Evolutionary conservation across 305 asterid genomes (phyloP), one percentile per base, ranked within the genome.

Genomic region (Fraxinus greggii): DNA sequence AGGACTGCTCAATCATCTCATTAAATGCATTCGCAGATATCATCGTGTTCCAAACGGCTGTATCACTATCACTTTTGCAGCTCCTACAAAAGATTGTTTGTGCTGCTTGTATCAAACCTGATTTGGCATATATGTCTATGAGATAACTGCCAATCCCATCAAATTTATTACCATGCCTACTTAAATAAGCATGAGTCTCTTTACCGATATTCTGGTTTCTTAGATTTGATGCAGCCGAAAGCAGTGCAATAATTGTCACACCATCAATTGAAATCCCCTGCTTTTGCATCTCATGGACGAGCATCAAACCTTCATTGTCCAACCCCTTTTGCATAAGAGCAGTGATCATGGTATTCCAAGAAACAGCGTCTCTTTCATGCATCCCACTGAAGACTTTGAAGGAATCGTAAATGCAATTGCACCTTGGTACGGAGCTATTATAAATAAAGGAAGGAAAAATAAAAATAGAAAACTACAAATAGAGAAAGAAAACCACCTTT

Each of bases 291-390:
- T 90, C 97, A 24, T 86, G 81, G 35, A 90, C 91, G 38, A 95
- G 93, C 98, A 92, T 90, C 85, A 95, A 80, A 31, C 94, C 97
- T 87, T 95, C 97, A 75, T 89, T 87, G 76, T 91, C 89, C 86
- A 89, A 84, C 17, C 86, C 92, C 65, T 92, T 90, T 83, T 95
- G 98, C 67, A 93, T 87, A 13, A 93, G 88, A 84, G 94, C 91
- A 83, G 93, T 90, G 19, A 93, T 86, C 87, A 93, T 91, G 78
- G 97, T 89, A 84, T 92, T 95, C 98, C 97, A 93, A 32, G 98
- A 93, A 48, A 95, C 97, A 13, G 85, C 86, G 84, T 95, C 98
- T 86, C 94, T 90, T 86, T 89, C 92, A 77, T 80, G 84, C 97
- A 95, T 92, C 82, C 63, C 86, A 70, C 79, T 83, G 82, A 93